A percentile compares a stretch with the other conserved stretches of the same genome.
These are phyloP conservation scores for Diaporthe sp. DNA, from an alignment of 2,329 filamentous ascomycete genomes.

Conservation along the genomic window DNA sequence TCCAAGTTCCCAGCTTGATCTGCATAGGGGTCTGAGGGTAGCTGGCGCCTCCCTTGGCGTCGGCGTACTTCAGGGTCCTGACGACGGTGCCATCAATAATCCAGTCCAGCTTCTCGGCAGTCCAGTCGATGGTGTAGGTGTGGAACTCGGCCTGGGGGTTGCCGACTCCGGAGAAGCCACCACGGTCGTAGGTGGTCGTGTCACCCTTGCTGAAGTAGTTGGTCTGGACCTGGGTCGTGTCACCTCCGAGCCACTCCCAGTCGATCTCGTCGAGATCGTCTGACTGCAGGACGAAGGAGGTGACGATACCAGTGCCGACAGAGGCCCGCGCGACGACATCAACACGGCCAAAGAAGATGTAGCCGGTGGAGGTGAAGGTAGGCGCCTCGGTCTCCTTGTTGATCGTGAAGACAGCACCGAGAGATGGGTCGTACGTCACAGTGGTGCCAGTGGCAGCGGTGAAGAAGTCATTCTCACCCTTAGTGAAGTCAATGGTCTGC, in stretches of 20 bases:
- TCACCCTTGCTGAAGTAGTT: slow-evolving; percentile 88
- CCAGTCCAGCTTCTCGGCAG: slow-evolving; percentile 69
- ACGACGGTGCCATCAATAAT: slow-evolving; percentile 66
- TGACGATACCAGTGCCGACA: slow-evolving; percentile 87
- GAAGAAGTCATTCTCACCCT: slow-evolving; percentile 75
- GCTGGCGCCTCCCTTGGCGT: slow-evolving; percentile 64
- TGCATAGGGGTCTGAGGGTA: slow-evolving; percentile 81
- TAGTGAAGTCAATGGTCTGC: slow-evolving; percentile 79
- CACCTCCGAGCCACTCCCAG: slow-evolving; percentile 93
- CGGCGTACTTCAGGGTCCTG: slow-evolving; percentile 62
- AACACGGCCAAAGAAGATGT: slow-evolving; percentile 96
- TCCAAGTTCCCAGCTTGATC: slow-evolving; percentile 73
- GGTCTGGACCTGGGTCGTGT: slow-evolving; percentile 81
- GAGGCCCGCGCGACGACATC: slow-evolving; percentile 85
- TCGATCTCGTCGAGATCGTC: slow-evolving; percentile 95
- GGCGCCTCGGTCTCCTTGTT: slow-evolving; percentile 75
- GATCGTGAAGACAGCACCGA: slow-evolving; percentile 76
- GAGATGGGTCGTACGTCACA: slow-evolving; percentile 59
- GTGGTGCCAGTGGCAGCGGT: slow-evolving; percentile 61
- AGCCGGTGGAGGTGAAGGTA: slow-evolving; percentile 83
- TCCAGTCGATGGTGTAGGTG: slow-evolving; percentile 80
- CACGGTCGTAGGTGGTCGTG: slow-evolving; percentile 79
- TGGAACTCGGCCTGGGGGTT: slow-evolving; percentile 68
- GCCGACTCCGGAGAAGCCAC: slow-evolving; percentile 70
- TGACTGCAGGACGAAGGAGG: slow-evolving; percentile 89